Percentiles rank a stretch among this genome's conserved stretches.
These are phyloP conservation scores for Gossypium turneri DNA, from an alignment of 345 rosid species.

Conservation along the genomic window DNA sequence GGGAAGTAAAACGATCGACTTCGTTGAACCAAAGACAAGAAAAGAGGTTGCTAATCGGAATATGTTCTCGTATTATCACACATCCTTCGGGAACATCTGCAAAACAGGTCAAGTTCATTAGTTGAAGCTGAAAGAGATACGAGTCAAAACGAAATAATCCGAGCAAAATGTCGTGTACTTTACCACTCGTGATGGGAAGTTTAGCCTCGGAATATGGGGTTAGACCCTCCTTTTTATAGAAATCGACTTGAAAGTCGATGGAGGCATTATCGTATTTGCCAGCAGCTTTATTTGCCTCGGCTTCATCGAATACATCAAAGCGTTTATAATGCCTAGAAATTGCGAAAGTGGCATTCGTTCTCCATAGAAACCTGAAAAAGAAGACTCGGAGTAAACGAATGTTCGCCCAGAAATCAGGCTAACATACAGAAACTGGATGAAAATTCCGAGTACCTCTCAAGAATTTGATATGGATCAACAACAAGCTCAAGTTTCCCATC, in stretches of 20 bases:
- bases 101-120: constrained; percentile 20
- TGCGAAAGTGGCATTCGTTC: constrained; percentile 85
- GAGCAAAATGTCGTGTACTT: constrained; percentile 20
- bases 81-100: constrained; percentile 99
- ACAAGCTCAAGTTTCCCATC: constrained; percentile 98
- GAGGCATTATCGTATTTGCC: constrained; percentile 88
- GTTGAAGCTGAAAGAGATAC: not conserved
- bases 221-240: constrained; percentile 88
- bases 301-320: constrained; percentile 80
- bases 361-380: constrained; percentile 81
- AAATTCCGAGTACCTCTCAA: constrained; percentile 60
- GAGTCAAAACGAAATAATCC: not conserved
- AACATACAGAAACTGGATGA: not conserved
- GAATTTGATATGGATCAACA: constrained; percentile 91
- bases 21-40: constrained; percentile 98
- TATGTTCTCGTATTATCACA: constrained; percentile 88
- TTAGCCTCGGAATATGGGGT: constrained; percentile 81
- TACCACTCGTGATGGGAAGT: constrained; percentile 92
- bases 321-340: constrained; percentile 91
- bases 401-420: not conserved
- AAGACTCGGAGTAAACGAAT: not conserved
- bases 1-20: constrained; percentile 91
- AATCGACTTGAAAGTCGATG: constrained; percentile 83
- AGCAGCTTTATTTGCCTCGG: constrained; percentile 99
- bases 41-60: constrained; percentile 84